Evolutionary conservation across 257 asterid genomes (phyloP), one percentile per base, ranked within the genome.

Genomic region (Przewalskia tangutica): DNA sequence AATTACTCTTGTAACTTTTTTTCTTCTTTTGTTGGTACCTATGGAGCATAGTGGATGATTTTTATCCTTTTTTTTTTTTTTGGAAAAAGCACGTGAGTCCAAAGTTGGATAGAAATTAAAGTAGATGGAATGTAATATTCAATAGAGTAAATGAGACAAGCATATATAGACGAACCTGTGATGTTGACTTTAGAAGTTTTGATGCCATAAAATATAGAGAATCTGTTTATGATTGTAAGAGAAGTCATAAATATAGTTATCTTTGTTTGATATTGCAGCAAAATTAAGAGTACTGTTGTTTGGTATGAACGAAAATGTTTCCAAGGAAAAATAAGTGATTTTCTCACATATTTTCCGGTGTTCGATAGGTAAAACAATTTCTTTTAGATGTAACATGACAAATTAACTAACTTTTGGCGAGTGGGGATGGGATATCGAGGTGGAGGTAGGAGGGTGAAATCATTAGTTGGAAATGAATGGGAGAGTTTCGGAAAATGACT

Each of bases 161-260:
- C 58, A 83, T 62, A 85, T 54, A 46, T 55, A 64, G 88, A 83
- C 94, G 81, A 90, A 95, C 98, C 98, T 95, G 97, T 86, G 98
- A 89, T 85, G 92, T 92, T 34, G 98, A 89, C 86, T 95, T 95
- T 79, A 95, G 97, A 87, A 95, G 84, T 85, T 91, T 95, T 78
- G 98, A 90, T 85, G 98, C 98, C 90, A 95, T 81, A 85, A 95
- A 95, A 85, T 88, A 95, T 67, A 95, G 82, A 84, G 98, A 93
- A 90, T 95, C 98, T 93, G 97, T 50, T 77, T 5, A 84, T 78
- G 42, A 7, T 23, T 50, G 16, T 27, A 75, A 50, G 10, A 23
- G 4, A 75, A 75, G 2, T 50, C 46, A 75, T 75, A 75, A 48
- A 12, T 75, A 23, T 75, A 50, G 80, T 9, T 50, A 75, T 50